Conservation (phyloP, 192 early-diverging fungal genomes). For the Backusella tuberculispora region DNA sequence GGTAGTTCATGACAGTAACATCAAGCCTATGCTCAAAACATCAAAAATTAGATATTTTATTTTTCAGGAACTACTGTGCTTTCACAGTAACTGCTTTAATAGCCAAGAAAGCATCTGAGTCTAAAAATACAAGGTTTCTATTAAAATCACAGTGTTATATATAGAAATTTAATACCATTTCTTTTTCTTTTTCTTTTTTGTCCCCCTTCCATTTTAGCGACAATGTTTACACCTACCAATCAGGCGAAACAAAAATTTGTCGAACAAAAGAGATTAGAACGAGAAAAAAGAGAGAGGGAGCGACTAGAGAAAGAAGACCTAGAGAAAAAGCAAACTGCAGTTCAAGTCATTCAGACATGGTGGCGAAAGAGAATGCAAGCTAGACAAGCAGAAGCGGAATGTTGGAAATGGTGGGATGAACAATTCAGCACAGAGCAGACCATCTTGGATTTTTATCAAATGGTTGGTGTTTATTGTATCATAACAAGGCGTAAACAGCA, state of each 20-base stretch:
- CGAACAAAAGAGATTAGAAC: conserved; percentile 26
- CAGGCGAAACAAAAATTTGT: conserved; percentile 28
- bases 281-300: conserved; percentile 33
- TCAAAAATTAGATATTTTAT: no score
- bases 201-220: not conserved
- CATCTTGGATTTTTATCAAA: conserved; percentile 13
- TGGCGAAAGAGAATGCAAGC: conserved; percentile 22
- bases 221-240: conserved; percentile 31
- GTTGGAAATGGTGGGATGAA: conserved; percentile 23
- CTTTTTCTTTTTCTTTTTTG: not conserved
- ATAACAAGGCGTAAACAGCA: conserved; percentile 5
- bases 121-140: no score
- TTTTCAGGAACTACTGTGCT: no score
- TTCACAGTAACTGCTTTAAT: no score
- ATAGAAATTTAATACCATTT: no score
- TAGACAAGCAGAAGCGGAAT: not conserved
- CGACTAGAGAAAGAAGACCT: conserved; percentile 4
- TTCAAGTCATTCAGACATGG: conserved; percentile 16
- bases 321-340: conserved; percentile 16
- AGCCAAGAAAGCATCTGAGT: no score
- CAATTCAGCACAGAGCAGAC: not conserved
- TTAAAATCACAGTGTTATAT: no score
- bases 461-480: conserved; percentile 24
- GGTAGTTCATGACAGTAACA: no score
- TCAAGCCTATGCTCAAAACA: no score